phyloP scores from a whole-genome alignment of 2,329 filamentous ascomycete species.

The Endoconidiophora laricicola region DNA sequence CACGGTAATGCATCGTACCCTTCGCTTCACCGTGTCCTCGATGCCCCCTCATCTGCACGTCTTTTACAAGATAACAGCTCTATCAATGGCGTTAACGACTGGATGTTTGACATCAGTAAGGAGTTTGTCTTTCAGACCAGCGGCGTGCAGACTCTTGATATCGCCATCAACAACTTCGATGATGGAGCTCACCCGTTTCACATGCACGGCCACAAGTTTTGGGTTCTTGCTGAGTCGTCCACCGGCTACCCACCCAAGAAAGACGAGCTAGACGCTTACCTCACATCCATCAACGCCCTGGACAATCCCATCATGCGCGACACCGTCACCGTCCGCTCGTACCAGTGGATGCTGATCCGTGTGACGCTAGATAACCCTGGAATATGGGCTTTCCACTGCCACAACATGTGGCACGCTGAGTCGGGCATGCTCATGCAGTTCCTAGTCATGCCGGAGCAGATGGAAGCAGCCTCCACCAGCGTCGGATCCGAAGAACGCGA shows the following conservation, averaged over 20 bases:
- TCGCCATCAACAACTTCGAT: slow-evolving; percentile 21
- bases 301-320: slow-evolving; percentile 23
- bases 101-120: slow-evolving; percentile 17
- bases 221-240: slow-evolving; percentile 22
- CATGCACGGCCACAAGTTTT: slow-evolving; percentile 40
- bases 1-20: slow-evolving; percentile 22
- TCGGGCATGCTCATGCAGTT: slow-evolving; percentile 45
- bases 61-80: slow-evolving; percentile 7
- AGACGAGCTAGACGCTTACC: slow-evolving; percentile 16
- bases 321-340: slow-evolving; percentile 35
- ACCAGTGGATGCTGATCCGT: slow-evolving; percentile 36
- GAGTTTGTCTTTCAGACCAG: slow-evolving; percentile 32
- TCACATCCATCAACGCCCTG: slow-evolving; percentile 16
- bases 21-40: slow-evolving; percentile 22
- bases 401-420: slow-evolving; percentile 41
- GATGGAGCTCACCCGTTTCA: slow-evolving; percentile 25
- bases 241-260: slow-evolving; percentile 22
- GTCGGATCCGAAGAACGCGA: slow-evolving; percentile 14
- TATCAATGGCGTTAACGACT: slow-evolving; percentile 18
- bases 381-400: slow-evolving; percentile 41
- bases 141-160: slow-evolving; percentile 29
- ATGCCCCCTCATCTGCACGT: slow-evolving; percentile 9
- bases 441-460: slow-evolving; percentile 16
- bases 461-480: background rate
- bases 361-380: slow-evolving; percentile 41